phyloP scores from a whole-genome alignment of 2,329 filamentous ascomycete genomes.

The Cyphellophora attinorum region DNA sequence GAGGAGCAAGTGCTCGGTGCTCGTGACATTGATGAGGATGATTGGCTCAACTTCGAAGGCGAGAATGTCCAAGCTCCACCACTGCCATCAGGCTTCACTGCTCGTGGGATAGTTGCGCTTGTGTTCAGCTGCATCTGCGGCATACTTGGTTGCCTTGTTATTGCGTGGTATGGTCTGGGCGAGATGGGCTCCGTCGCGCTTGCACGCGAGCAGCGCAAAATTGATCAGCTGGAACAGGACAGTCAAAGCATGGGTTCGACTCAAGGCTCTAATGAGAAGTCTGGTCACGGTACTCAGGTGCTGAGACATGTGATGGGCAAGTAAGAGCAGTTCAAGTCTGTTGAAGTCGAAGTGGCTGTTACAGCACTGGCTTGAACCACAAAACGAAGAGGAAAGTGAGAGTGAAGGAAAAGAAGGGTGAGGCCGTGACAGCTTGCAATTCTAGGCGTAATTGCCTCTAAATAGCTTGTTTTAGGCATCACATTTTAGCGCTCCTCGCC shows the following conservation, averaged over 20 bases:
- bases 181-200: constrained; percentile 13
- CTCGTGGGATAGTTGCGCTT: constrained; percentile 62
- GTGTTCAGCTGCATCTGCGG: constrained; percentile 63
- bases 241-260: not conserved
- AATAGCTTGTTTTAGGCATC: too few species aligned
- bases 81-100: constrained; percentile 61
- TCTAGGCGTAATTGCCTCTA: too few species aligned
- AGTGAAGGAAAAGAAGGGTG: too few species aligned
- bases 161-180: constrained; percentile 53
- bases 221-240: constrained; percentile 1
- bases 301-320: not conserved
- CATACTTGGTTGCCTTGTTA: constrained; percentile 56
- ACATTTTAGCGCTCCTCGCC: too few species aligned
- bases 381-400: too few species aligned
- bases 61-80: constrained; percentile 46
- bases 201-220: constrained; percentile 4
- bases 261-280: not conserved
- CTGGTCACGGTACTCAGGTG: not conserved
- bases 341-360: too few species aligned
- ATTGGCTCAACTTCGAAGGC: constrained; percentile 55
- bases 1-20: constrained; percentile 9
- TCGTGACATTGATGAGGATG: constrained; percentile 7
- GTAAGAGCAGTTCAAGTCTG: too few species aligned
- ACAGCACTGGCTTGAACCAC: too few species aligned
- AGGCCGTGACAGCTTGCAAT: too few species aligned